These are phyloP conservation scores for Glonium stellatum DNA, from an alignment of 495 filamentous ascomycete species.

Conservation along the genomic window DNA sequence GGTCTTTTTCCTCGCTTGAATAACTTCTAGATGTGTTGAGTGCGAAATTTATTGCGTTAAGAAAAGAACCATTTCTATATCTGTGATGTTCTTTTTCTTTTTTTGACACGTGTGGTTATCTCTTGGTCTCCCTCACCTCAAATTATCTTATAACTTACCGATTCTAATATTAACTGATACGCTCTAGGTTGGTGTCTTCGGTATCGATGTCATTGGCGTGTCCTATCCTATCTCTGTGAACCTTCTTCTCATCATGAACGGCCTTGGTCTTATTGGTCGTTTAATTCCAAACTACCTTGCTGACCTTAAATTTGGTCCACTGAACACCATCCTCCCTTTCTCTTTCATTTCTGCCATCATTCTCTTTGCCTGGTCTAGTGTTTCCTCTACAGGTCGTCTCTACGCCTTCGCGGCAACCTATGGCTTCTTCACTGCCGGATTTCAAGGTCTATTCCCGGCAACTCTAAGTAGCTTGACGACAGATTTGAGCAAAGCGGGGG, in stretches of 20 bases:
- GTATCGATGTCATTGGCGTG: slow-evolving; percentile 26
- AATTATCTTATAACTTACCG: neutral
- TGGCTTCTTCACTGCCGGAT: slow-evolving; percentile 29
- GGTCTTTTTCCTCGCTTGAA: too few relatives aligned
- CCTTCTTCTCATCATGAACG: slow-evolving; percentile 36
- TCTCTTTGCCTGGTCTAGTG: slow-evolving; percentile 34
- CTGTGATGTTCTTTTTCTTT: too few relatives aligned
- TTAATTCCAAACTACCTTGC: slow-evolving; percentile 34
- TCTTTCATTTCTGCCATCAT: slow-evolving; percentile 21
- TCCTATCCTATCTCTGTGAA: slow-evolving; percentile 27
- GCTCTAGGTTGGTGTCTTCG: slow-evolving; percentile 24
- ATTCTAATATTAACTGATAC: neutral
- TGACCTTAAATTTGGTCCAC: slow-evolving; percentile 29
- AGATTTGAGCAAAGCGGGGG: slow-evolving; percentile 33
- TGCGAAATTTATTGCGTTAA: too few relatives aligned
- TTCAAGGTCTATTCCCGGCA: slow-evolving; percentile 35
- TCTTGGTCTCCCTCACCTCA: neutral
- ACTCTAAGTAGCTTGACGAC: slow-evolving; percentile 32
- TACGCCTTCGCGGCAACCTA: slow-evolving; percentile 34
- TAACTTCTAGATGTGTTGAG: too few relatives aligned
- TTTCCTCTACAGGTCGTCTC: slow-evolving; percentile 16
- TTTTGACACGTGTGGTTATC: neutral
- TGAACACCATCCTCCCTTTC: slow-evolving; percentile 36
- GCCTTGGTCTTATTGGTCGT: slow-evolving; percentile 33
- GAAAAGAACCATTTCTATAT: too few relatives aligned